Evolutionary conservation across 2,329 filamentous ascomycete genomes (phyloP), one percentile per base, ranked within the genome.

Genomic region (Stachybotrys chartarum): DNA sequence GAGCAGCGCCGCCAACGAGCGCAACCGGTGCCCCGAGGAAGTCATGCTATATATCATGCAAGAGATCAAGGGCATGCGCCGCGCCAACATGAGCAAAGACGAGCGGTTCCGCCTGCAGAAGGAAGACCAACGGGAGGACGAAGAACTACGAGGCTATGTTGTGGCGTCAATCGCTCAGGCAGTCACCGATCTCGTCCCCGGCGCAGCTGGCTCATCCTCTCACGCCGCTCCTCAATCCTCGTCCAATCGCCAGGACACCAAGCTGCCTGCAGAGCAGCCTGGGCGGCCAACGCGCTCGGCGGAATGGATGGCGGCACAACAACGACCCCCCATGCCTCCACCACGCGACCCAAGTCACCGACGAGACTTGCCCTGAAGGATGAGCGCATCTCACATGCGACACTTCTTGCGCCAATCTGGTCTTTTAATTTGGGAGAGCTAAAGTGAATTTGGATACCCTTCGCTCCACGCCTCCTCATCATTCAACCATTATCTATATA

Each of bases 31-130:
- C 62, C 85, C 93, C 0, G 94, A 99, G 70, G 89, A 94, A 60
- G 93, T 96, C 6, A 80, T 97, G 58, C 81, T 96, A 16, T 92
- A 92, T 77, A 91, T 97, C 59, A 87, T 94, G 74, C 86, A 92
- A 63, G 94, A 97, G 75, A 94, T 99, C 66, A 90, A 90, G 65
- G 84, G 85, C 59, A 83, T 93, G 65, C 88, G 93, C 65, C 86
- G 94, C 53, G 81, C 84, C 64, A 92, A 95, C 73, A 83, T 96
- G 79, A 79, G 81, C 69, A 96, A 97, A 75, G 86, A 93, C 17
- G 87, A 95, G 64, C 86, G 89, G 57, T 92, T 91, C 72, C 81
- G 84, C 47, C 77, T 94, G 14, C 86, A 92, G 70, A 90, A 90
- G 68, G 90, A 94, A 68, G 90, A 94, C 68, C 80, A 83, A 62